These are phyloP conservation scores for Neolentinus lepideus DNA, from an alignment of 1,284 basidiomycete species.

Conservation along the genomic window DNA sequence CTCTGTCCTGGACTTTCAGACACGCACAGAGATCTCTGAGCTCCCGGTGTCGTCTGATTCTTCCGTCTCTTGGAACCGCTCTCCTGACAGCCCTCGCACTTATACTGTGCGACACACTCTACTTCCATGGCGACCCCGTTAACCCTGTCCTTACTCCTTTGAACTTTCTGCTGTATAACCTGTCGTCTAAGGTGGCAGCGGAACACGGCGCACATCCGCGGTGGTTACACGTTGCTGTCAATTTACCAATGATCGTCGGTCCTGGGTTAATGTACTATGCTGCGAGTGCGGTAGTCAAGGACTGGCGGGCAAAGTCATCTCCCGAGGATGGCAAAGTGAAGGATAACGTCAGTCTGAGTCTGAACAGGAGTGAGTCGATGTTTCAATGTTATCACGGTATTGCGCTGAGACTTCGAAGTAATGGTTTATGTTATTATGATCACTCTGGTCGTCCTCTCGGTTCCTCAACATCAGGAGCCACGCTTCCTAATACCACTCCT, in stretches of 20 bases:
- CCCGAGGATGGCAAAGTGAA: neutral
- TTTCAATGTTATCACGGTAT: neutral
- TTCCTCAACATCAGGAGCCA: slow-evolving; percentile 33
- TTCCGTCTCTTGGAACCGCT: slow-evolving; percentile 15
- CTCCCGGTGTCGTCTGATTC: slow-evolving; percentile 9
- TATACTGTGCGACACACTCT: slow-evolving; percentile 21
- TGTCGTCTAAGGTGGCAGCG: slow-evolving; percentile 27
- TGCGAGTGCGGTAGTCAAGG: neutral
- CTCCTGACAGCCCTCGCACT: slow-evolving; percentile 11
- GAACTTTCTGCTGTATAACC: slow-evolving; percentile 32
- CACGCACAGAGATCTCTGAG: neutral
- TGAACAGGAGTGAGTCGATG: neutral
- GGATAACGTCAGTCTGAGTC: neutral
- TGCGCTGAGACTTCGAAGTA: slow-evolving; percentile 12
- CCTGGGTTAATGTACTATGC: slow-evolving; percentile 17
- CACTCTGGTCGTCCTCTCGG: slow-evolving; percentile 23
- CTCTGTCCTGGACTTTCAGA: slow-evolving; percentile 14
- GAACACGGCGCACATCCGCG: slow-evolving; percentile 33
- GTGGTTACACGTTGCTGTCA: slow-evolving; percentile 31
- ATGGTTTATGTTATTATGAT: slow-evolving; percentile 21
- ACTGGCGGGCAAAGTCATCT: neutral
- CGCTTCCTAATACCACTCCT: slow-evolving; percentile 32
- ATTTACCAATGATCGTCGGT: slow-evolving; percentile 31
- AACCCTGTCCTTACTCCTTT: slow-evolving; percentile 25
- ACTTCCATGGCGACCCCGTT: slow-evolving; percentile 20